Base-by-base conservation (phyloP, 2,329 filamentous ascomycete species). In the Rutstroemia sp. region DNA sequence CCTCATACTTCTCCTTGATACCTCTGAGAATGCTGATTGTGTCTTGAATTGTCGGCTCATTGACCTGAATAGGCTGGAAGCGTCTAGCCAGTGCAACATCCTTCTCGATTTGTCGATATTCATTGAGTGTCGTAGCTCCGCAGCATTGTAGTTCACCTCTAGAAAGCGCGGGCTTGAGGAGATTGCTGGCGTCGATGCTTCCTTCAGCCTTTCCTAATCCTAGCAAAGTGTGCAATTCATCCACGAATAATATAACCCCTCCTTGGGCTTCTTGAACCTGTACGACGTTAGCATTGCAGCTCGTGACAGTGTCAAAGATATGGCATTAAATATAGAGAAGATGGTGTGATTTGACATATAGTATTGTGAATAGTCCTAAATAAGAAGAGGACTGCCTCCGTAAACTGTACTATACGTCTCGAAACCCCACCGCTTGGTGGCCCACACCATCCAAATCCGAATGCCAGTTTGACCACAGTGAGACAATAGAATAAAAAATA, bases 1-100 rank as follows among this genome's bases (percentile, higher is more conserved):
- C 90, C 71, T 97, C 94, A 67, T 99, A 99, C 63, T 91, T 90
- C 68, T 97, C 92, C 69, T 97, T 97, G 75, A 99, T 96, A 49
- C 92, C 94, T 67, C 94, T 85, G 0, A 99, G 77, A 57, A 99
- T 97, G 51, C 90, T 96, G 60, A 99, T 92, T 0, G 94, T 96
- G 63, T 96, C 92, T 63, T 90, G 84, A 0, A 97, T 92, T 0
- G 83, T 86, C 0, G 94, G 94, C 66, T 99, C 94, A 59, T 86
- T 88, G n/a, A 99, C 91, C 38, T 90, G 73, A 57, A 99, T 96
- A 0, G 94, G 92, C 67, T 99, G 94, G 71, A 99, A 97, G 58
- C 94, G 82, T 63, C 94, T 80, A 8, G 94, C 94, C 19, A 99
- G 76, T 0, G 94, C 94, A 27, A 92, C 92, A 67, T 97, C 94